phyloP scores from a whole-genome alignment of 805 yeast genomes.

The Kluyveromyces wickerhamii region DNA sequence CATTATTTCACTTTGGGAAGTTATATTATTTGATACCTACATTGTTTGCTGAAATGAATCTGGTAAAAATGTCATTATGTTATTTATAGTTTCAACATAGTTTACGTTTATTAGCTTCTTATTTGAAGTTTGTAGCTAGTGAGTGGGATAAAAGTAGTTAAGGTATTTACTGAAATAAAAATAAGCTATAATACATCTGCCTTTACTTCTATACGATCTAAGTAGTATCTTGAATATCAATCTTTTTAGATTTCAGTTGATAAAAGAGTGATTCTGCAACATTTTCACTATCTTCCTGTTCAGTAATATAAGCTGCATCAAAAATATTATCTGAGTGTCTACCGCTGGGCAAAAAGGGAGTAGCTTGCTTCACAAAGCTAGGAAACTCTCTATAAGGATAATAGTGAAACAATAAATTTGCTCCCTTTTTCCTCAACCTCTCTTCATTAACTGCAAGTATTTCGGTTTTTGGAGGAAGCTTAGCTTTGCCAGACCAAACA shows the following conservation, averaged over 20 bases:
- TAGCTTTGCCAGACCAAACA: slow-evolving; percentile 39
- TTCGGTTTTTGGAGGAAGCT: slow-evolving; percentile 35
- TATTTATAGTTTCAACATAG: too few species aligned
- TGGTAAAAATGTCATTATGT: too few species aligned
- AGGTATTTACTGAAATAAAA: too few species aligned
- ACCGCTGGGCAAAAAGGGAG: slow-evolving; percentile 9
- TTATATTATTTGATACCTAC: too few species aligned
- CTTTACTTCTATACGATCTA: too few species aligned
- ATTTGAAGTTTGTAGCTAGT: too few species aligned
- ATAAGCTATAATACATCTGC: too few species aligned
- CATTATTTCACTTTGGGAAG: too few species aligned
- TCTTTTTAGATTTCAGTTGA: slow-evolving; percentile 8
- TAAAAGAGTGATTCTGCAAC: slow-evolving; percentile 14
- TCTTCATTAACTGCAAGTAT: slow-evolving; percentile 32
- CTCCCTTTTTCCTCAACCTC: slow-evolving; percentile 18
- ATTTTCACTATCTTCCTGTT: slow-evolving; percentile 7
- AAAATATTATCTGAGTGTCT: slow-evolving; percentile 8
- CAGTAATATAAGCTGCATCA: slow-evolving; percentile 11
- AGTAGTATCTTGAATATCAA: slow-evolving; percentile 5
- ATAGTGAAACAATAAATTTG: slow-evolving; percentile 29
- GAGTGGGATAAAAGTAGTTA: too few species aligned
- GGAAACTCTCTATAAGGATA: slow-evolving; percentile 21
- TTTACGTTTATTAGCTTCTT: too few species aligned
- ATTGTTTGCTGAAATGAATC: too few species aligned
- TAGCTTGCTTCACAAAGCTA: slow-evolving; percentile 7